These are phyloP conservation scores for Tarenaya hassleriana DNA, from an alignment of 345 rosid species.

Conservation along the genomic window DNA sequence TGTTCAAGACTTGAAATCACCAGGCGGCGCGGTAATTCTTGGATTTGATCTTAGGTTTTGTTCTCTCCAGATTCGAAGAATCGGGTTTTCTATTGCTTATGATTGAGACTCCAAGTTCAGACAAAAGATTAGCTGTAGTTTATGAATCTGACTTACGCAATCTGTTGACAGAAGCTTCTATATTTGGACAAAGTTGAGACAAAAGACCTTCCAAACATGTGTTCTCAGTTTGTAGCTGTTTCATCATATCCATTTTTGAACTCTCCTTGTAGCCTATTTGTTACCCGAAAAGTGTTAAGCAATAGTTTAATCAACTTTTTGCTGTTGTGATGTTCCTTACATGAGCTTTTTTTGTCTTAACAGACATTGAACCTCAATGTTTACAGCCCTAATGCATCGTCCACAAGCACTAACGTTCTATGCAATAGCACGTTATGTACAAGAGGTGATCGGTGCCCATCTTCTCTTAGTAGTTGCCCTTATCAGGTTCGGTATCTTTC, in stretches of 20 bases:
- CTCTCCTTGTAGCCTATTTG: background rate
- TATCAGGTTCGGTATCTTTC: conserved; percentile 65
- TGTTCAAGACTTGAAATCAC: conserved; percentile 29
- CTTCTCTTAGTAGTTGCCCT: conserved; percentile 48
- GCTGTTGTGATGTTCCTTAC: background rate
- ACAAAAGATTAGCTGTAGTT: background rate
- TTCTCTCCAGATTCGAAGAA: background rate
- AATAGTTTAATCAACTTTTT: background rate
- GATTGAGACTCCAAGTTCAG: no score
- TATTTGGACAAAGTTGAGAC: conserved; percentile 1
- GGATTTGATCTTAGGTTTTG: background rate
- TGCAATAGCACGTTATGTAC: conserved; percentile 58
- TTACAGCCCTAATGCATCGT: conserved; percentile 62
- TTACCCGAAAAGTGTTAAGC: background rate
- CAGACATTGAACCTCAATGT: conserved; percentile 53
- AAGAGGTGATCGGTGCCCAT: conserved; percentile 38
- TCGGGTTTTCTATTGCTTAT: background rate
- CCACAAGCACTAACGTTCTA: conserved; percentile 51
- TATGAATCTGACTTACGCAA: background rate
- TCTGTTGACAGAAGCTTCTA: conserved; percentile 14
- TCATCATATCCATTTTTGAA: background rate
- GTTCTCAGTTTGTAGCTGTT: no score
- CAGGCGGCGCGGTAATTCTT: conserved; percentile 39
- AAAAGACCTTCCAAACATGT: no score
- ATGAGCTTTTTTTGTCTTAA: conserved; percentile 5